Evolutionary conservation across 306 rosid genomes (phyloP).

Genomic region (Trifolium subterraneum): DNA sequence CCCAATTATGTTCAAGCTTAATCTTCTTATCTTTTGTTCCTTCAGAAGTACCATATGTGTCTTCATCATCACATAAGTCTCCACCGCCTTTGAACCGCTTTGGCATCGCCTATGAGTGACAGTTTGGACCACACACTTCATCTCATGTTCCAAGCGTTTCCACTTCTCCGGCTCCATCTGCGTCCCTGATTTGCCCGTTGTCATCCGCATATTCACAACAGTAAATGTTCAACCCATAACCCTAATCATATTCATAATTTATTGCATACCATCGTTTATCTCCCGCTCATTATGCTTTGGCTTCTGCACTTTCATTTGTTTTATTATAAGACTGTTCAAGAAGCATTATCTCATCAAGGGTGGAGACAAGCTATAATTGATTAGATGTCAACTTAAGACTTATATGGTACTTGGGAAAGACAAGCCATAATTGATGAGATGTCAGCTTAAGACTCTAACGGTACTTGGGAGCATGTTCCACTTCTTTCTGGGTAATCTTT

Average conservation of each 20-base stretch:
- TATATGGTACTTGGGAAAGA: too few relatives aligned
- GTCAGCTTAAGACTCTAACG: too few relatives aligned
- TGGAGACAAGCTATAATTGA: background rate
- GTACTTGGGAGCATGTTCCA: background rate
- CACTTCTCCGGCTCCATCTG: background rate
- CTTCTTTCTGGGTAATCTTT: background rate
- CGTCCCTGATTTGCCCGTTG: background rate
- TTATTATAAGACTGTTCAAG: background rate
- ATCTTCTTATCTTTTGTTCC: background rate
- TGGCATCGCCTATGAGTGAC: background rate
- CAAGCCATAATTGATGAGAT: too few relatives aligned
- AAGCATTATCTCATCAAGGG: background rate
- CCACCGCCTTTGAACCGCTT: background rate
- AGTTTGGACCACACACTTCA: background rate
- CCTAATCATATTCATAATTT: background rate
- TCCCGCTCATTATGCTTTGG: background rate
- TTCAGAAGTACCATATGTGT: background rate
- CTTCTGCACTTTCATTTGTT: background rate
- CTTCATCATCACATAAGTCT: background rate
- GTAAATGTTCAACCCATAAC: background rate
- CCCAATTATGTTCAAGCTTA: background rate
- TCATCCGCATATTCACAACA: background rate
- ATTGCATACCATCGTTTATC: background rate
- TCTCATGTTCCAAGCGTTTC: background rate
- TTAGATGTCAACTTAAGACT: background rate